Percentiles rank a stretch among this genome's conserved stretches.
Evolutionary conservation across 495 filamentous ascomycete species (phyloP).

Genomic region (Hypoxylon trugodes): DNA sequence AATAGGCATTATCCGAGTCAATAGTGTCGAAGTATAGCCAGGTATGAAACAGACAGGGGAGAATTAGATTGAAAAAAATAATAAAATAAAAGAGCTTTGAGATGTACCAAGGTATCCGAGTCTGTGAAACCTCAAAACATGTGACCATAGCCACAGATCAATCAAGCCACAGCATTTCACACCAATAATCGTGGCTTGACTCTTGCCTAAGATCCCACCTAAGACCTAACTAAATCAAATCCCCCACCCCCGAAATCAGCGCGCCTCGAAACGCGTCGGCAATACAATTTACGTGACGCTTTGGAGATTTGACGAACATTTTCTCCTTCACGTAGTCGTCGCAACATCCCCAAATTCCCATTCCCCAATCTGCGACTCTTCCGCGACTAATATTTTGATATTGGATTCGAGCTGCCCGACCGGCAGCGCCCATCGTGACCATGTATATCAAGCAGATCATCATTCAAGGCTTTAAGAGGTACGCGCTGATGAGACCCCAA

Average conservation of each 20-base stretch:
- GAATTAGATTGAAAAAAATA: not conserved
- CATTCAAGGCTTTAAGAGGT: conserved; percentile 99
- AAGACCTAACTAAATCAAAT: not conserved
- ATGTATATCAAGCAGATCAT: conserved; percentile 99
- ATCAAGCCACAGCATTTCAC: no score
- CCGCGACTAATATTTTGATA: conserved; percentile 39
- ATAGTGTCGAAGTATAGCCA: no score
- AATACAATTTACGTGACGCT: conserved; percentile 33
- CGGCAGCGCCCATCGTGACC: conserved; percentile 52
- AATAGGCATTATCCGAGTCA: no score
- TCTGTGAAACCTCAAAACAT: not conserved
- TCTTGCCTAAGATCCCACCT: not conserved
- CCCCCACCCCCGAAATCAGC: conserved; percentile 34
- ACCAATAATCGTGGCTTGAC: no score
- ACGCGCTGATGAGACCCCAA: conserved; percentile 34
- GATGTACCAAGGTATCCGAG: no score
- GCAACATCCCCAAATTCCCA: conserved; percentile 8
- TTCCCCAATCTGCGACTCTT: conserved; percentile 3
- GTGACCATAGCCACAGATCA: conserved; percentile 6
- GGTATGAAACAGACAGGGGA: no score
- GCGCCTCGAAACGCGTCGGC: conserved; percentile 39
- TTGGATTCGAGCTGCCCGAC: conserved; percentile 43
- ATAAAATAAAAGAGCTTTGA: not conserved
- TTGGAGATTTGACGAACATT: conserved; percentile 13
- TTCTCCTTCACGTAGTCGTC: conserved; percentile 18